These are phyloP conservation scores for Vanrija pseudolonga DNA, from an alignment of 1,284 basidiomycete genomes.

Conservation along the genomic window DNA sequence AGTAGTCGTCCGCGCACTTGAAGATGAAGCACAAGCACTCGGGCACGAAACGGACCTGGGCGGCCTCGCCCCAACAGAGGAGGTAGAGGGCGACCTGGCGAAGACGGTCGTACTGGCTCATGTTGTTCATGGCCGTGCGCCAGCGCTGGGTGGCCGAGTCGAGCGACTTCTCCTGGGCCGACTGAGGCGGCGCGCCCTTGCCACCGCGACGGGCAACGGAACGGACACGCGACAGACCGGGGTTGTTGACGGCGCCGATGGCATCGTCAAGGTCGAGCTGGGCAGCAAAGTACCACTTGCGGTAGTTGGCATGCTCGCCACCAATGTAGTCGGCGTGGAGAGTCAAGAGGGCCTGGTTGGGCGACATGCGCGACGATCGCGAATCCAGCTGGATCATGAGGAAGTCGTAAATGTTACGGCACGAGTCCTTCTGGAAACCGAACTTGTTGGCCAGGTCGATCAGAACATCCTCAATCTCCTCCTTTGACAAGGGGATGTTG, in stretches of 20 bases:
- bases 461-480: constrained; percentile 98
- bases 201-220: constrained; percentile 63
- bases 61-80: constrained; percentile 97
- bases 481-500: constrained; percentile 92
- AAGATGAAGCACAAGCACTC: constrained; percentile 99
- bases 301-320: constrained; percentile 92
- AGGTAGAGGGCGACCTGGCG: constrained; percentile 95
- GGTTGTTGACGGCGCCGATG: constrained; percentile 87
- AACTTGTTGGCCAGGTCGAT: constrained; percentile 98
- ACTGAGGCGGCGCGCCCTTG: constrained; percentile 47
- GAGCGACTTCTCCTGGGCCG: constrained; percentile 73
- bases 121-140: constrained; percentile 97
- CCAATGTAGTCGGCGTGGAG: constrained; percentile 99
- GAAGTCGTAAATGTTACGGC: constrained; percentile 81
- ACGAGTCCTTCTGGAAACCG: constrained; percentile 86
- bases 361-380: constrained; percentile 94
- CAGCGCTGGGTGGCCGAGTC: constrained; percentile 85
- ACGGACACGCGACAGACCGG: constrained; percentile 76
- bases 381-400: constrained; percentile 97
- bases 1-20: constrained; percentile 99
- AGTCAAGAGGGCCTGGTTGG: constrained; percentile 89
- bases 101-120: constrained; percentile 97
- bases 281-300: constrained; percentile 99
- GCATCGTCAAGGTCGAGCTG: constrained; percentile 98
- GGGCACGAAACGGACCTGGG: constrained; percentile 96